Percentiles rank a stretch among this genome's conserved stretches.
Conservation (phyloP, 345 rosid genomes). For the Acer campestre region DNA sequence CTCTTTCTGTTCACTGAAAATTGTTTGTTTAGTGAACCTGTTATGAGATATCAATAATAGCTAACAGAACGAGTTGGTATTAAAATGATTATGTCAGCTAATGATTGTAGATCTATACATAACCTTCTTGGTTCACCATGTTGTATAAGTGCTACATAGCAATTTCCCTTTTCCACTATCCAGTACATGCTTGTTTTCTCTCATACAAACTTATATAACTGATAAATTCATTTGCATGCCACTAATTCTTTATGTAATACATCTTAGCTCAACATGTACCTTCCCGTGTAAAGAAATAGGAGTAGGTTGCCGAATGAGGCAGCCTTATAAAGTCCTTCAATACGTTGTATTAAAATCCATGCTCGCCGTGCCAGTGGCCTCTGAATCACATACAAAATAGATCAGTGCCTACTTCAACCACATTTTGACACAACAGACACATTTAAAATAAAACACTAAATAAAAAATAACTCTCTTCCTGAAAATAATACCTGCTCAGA, state of each 20-base stretch:
- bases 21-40: neutral
- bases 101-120: neutral
- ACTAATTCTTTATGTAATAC: slow-evolving; percentile 2
- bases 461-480: neutral
- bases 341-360: slow-evolving; percentile 74
- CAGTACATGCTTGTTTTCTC: neutral
- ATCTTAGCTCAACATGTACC: slow-evolving; percentile 41
- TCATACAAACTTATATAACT: neutral
- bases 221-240: neutral
- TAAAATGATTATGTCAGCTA: neutral
- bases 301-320: slow-evolving; percentile 88
- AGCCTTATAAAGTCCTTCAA: slow-evolving; percentile 90
- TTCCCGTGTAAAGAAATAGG: slow-evolving; percentile 88
- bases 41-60: neutral
- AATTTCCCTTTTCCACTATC: neutral
- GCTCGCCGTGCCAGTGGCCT: slow-evolving; percentile 82
- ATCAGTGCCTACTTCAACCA: neutral
- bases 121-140: neutral
- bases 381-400: slow-evolving; percentile 37
- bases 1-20: neutral
- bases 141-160: neutral
- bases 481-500: slow-evolving; percentile 69
- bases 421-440: neutral
- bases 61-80: neutral
- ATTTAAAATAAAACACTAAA: neutral